Conservation (phyloP, 495 filamentous ascomycete genomes). For the Podospora conica region DNA sequence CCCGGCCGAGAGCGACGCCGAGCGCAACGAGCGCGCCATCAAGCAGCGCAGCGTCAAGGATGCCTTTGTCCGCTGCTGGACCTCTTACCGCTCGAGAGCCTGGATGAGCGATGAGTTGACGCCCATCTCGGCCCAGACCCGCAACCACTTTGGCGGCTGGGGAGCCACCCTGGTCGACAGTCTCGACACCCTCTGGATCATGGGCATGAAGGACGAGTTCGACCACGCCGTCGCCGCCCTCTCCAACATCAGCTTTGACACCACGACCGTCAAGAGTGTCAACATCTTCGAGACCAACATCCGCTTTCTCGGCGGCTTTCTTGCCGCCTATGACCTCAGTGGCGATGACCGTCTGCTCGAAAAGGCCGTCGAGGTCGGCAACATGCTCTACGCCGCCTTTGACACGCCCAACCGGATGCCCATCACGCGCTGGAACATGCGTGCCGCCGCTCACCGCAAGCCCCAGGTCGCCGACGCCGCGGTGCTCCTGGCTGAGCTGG, state of each 20-base stretch:
- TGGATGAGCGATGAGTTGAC: slow-evolving; percentile 74
- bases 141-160: slow-evolving; percentile 85
- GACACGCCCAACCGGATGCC: slow-evolving; percentile 94
- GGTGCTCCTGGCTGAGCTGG: slow-evolving; percentile 53
- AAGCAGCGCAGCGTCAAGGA: slow-evolving; percentile 50
- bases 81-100: slow-evolving; percentile 66
- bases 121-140: slow-evolving; percentile 50
- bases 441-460: slow-evolving; percentile 26
- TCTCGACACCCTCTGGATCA: slow-evolving; percentile 92
- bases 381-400: slow-evolving; percentile 78
- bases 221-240: slow-evolving; percentile 73
- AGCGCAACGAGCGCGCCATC: slow-evolving; percentile 36
- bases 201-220: slow-evolving; percentile 87
- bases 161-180: slow-evolving; percentile 87
- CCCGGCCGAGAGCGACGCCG: slow-evolving; percentile 24
- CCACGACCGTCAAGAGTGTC: slow-evolving; percentile 48
- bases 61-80: slow-evolving; percentile 69
- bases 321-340: slow-evolving; percentile 71
- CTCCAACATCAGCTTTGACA: slow-evolving; percentile 76
- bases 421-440: slow-evolving; percentile 56
- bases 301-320: slow-evolving; percentile 69
- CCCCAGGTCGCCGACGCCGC: slow-evolving; percentile 29
- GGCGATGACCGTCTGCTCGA: slow-evolving; percentile 61
- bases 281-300: slow-evolving; percentile 80
- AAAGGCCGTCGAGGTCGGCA: slow-evolving; percentile 76